Evolutionary conservation across 2,329 filamentous ascomycete genomes (phyloP), one percentile per base, ranked within the genome.

Genomic region (Arthrobotrys pseudoclavata): DNA sequence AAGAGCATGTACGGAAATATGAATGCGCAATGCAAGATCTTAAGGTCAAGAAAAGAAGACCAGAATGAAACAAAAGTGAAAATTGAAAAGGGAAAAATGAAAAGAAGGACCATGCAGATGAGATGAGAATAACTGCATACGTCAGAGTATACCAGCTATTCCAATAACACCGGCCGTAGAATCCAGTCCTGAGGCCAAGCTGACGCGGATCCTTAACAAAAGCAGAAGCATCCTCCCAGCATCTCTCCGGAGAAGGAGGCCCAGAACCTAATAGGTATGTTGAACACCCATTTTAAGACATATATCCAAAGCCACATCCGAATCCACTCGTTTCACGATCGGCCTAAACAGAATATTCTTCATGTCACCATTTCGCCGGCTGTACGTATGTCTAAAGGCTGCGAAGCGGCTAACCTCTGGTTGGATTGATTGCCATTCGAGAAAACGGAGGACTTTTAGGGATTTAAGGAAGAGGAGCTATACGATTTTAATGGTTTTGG

Each of bases 181-280:
- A 37, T 37, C 10, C 2, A 10, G 3, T 31, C 29, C 10, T 4
- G 10, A 37, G 34, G 2, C 34, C 3, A 52, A 29, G 4, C 15
- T 34, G 34, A 26, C 9, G 12, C 9, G 9, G 42, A 1, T n/a
- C 29, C 20, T 52, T 69, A 7, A 15, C 7, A 9, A n/a, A 15
- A 26, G 52, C 68, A 18, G 42, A 63, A 3, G 40, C 26, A 40
- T 72, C 69, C 29, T 72, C 50, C 69, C 69, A 72, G 40, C 66
- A 72, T 4, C 60, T 42, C 37, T 72, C 69, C 2, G 69, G 60
- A 4, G 60, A 52, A 10, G 68, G 68, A n/a, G 68, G 68, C 10
- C 68, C 68, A 6, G 47, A 12, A 2, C 37, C 29, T 18, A 64
- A 5, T 1, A 71, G 18, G 24, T 64, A 71, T 18, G 60, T 57